These are phyloP conservation scores for Grosmannia clavigera DNA, from an alignment of 2,329 filamentous ascomycete species.

Conservation along the genomic window DNA sequence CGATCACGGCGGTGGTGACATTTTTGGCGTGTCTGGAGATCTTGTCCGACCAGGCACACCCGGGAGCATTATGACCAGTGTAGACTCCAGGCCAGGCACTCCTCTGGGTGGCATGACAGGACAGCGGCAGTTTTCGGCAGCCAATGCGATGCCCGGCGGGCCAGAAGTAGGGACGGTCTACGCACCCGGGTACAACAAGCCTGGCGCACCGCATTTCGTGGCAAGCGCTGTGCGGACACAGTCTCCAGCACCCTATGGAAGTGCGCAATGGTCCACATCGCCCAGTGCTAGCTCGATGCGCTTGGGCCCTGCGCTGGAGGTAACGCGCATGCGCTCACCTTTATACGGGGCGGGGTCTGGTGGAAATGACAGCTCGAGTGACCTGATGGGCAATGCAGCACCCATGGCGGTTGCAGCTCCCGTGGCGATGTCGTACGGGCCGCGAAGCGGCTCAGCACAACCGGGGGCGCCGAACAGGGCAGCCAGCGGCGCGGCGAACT, in stretches of 20 bases:
- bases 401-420: conserved; percentile 30
- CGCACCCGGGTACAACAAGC: conserved; percentile 10
- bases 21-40: conserved; percentile 49
- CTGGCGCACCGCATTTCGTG: conserved; percentile 2
- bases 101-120: conserved; percentile 27
- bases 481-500: not conserved
- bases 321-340: conserved; percentile 28
- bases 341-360: conserved; percentile 30
- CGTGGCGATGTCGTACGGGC: not conserved
- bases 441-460: not conserved
- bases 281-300: conserved; percentile 14
- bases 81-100: conserved; percentile 37
- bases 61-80: conserved; percentile 31
- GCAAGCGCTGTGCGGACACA: conserved; percentile 3
- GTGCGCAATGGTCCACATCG: conserved; percentile 2
- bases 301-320: conserved; percentile 14
- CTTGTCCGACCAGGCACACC: conserved; percentile 51
- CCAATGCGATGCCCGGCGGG: not conserved
- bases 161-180: conserved; percentile 9
- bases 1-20: conserved; percentile 67
- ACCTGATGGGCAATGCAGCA: conserved; percentile 40
- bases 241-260: conserved; percentile 6
- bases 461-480: not conserved
- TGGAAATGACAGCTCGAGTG: conserved; percentile 39
- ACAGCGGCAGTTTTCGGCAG: conserved; percentile 11